Conservation (phyloP, 371 early-diverging fungal species). For the Zychaea mexicana region DNA sequence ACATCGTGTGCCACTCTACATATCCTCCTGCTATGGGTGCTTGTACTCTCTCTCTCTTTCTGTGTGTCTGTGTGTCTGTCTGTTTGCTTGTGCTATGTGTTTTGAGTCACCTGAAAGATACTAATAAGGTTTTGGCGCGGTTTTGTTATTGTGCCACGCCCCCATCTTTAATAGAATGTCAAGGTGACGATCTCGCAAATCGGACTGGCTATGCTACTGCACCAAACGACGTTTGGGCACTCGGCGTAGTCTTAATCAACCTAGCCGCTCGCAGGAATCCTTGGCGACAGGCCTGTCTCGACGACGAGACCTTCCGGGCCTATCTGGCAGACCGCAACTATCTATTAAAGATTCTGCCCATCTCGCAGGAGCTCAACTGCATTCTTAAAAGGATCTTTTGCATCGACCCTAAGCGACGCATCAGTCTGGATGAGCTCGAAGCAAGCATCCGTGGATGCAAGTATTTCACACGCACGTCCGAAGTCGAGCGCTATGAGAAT, state of each 20-base stretch:
- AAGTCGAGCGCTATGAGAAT: slow-evolving; percentile 28
- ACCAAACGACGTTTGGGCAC: slow-evolving; percentile 85
- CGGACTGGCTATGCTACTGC: slow-evolving; percentile 67
- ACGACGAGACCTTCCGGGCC: slow-evolving; percentile 76
- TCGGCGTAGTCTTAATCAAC: slow-evolving; percentile 84
- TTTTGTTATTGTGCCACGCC: background rate
- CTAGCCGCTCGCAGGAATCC: slow-evolving; percentile 78
- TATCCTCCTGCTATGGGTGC: no score
- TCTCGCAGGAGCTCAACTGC: slow-evolving; percentile 70
- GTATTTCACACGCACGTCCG: slow-evolving; percentile 54
- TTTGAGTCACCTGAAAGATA: background rate
- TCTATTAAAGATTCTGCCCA: slow-evolving; percentile 66
- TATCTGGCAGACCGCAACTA: slow-evolving; percentile 63
- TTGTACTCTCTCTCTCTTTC: no score
- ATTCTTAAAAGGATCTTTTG: slow-evolving; percentile 77
- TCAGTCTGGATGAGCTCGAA: slow-evolving; percentile 66
- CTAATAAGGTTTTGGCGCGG: background rate
- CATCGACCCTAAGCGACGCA: slow-evolving; percentile 70
- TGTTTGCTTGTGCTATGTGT: no score
- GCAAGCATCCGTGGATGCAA: slow-evolving; percentile 58
- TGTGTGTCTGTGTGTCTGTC: no score
- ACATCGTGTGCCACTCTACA: background rate
- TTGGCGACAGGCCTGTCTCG: slow-evolving; percentile 75
- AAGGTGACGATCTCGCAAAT: slow-evolving; percentile 59
- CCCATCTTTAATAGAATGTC: slow-evolving; percentile 59